Evolutionary conservation across 768 basidiomycete species (phyloP).

Genomic region (Dioszegia hungarica): DNA sequence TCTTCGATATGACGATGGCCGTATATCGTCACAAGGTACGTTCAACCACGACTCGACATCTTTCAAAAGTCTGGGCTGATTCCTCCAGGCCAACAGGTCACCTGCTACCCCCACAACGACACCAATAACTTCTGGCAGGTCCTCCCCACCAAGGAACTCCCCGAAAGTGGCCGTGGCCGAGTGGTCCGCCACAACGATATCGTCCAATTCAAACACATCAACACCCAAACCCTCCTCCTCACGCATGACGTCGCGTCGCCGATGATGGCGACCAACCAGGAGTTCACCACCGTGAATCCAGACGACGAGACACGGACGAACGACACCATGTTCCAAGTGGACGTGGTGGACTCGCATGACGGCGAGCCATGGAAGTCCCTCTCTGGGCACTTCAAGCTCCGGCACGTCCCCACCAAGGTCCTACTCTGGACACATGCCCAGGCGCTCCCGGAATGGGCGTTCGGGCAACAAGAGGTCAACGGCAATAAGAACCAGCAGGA

Average conservation of each 20-base stretch:
- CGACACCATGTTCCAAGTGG: constrained; percentile 81
- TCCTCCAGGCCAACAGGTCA: constrained; percentile 69
- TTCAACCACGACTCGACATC: constrained; percentile 3
- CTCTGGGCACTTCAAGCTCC: constrained; percentile 82
- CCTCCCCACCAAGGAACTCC: constrained; percentile 88
- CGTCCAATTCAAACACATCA: constrained; percentile 80
- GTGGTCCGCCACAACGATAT: constrained; percentile 85
- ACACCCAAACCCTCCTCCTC: constrained; percentile 73
- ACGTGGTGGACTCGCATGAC: constrained; percentile 66
- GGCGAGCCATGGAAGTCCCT: constrained; percentile 89
- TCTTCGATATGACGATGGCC: constrained; percentile 88
- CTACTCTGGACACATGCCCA: constrained; percentile 87
- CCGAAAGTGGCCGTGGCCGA: constrained; percentile 86
- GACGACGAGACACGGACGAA: constrained; percentile 72
- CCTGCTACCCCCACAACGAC: constrained; percentile 90
- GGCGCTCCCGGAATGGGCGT: constrained; percentile 87
- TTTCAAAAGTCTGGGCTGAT: too few relatives aligned
- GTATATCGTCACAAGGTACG: constrained; percentile 83
- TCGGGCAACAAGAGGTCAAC: constrained; percentile 95
- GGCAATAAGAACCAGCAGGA: constrained; percentile 89
- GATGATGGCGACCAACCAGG: constrained; percentile 95
- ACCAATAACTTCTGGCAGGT: constrained; percentile 94
- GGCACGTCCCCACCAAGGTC: constrained; percentile 84
- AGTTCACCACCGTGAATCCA: constrained; percentile 87
- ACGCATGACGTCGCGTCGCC: constrained; percentile 98